A percentile compares a stretch with the other conserved stretches of the same genome.
Conservation (phyloP, 225 moss, liverwort and hornwort genomes). For the Sphagnum contortum region DNA sequence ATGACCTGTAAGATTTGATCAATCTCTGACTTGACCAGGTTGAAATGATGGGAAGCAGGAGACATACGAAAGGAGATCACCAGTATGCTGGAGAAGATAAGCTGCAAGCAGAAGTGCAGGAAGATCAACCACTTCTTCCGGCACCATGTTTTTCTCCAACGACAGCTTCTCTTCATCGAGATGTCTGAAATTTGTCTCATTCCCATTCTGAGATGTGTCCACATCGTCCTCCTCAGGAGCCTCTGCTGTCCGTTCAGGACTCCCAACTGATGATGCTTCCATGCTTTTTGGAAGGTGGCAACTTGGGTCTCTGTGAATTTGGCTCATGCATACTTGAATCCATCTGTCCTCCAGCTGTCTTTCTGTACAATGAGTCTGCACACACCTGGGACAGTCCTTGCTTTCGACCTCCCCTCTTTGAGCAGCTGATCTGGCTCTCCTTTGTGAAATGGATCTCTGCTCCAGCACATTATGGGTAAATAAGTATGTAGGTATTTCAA, state of each 20-base stretch:
- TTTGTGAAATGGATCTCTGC: too few relatives aligned
- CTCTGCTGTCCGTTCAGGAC: conserved; percentile 15
- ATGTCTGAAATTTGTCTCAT: too few relatives aligned
- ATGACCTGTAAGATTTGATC: too few relatives aligned
- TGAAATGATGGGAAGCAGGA: background rate
- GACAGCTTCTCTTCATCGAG: too few relatives aligned
- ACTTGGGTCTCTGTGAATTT: conserved; percentile 37
- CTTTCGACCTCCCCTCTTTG: background rate
- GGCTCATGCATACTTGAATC: conserved; percentile 66
- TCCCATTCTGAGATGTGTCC: too few relatives aligned
- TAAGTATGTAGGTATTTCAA: too few relatives aligned
- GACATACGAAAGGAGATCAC: conserved; percentile 73
- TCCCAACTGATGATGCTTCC: conserved; percentile 22
- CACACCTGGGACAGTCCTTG: conserved; percentile 41
- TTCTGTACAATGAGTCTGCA: conserved; percentile 38
- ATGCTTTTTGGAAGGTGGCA: conserved; percentile 41
- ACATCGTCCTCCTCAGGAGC: conserved; percentile 8
- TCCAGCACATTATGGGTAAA: too few relatives aligned
- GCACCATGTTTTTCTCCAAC: too few relatives aligned
- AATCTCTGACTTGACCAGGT: too few relatives aligned
- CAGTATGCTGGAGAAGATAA: conserved; percentile 66
- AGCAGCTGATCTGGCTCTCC: too few relatives aligned
- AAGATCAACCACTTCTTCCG: conserved; percentile 43
- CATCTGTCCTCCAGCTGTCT: conserved; percentile 68
- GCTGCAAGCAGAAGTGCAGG: conserved; percentile 85